Percentiles rank a stretch among this genome's conserved stretches.
Evolutionary conservation across 2,329 filamentous ascomycete genomes (phyloP).

Genomic region (Thelonectria discophora): DNA sequence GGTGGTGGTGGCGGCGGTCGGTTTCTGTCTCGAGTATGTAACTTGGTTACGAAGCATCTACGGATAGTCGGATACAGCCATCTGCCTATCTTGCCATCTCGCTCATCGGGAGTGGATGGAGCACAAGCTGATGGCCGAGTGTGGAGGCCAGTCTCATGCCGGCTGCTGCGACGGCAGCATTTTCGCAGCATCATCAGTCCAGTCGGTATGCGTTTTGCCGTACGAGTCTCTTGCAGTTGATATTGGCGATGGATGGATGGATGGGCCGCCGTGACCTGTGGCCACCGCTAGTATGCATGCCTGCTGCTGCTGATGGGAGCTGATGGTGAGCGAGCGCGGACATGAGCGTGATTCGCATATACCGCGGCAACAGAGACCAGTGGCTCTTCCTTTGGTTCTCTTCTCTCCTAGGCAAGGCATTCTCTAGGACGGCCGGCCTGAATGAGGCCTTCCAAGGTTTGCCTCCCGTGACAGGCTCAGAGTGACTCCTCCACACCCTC

Average conservation of each 20-base stretch:
- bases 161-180: slow-evolving; percentile 16
- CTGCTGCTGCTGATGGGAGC: slow-evolving; percentile 4
- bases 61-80: neutral
- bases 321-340: slow-evolving; percentile 10
- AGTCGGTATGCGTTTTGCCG: slow-evolving; percentile 9
- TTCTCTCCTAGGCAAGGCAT: slow-evolving; percentile 13
- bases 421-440: slow-evolving; percentile 21
- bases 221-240: slow-evolving; percentile 9
- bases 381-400: neutral
- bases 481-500: slow-evolving; percentile 41
- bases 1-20: neutral
- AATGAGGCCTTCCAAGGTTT: slow-evolving; percentile 37
- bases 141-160: slow-evolving; percentile 18
- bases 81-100: slow-evolving; percentile 9
- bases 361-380: slow-evolving; percentile 7
- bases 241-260: slow-evolving; percentile 21
- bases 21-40: neutral
- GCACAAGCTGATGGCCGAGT: slow-evolving; percentile 19
- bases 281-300: slow-evolving; percentile 19
- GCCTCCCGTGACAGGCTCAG: slow-evolving; percentile 26
- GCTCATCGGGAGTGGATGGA: slow-evolving; percentile 25
- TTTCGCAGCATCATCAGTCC: slow-evolving; percentile 4
- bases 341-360: slow-evolving; percentile 17
- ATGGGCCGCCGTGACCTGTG: slow-evolving; percentile 21
- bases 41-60: slow-evolving; percentile 3